Conservation (phyloP, 75 land plant species). For the Cryptomeria japonica region DNA sequence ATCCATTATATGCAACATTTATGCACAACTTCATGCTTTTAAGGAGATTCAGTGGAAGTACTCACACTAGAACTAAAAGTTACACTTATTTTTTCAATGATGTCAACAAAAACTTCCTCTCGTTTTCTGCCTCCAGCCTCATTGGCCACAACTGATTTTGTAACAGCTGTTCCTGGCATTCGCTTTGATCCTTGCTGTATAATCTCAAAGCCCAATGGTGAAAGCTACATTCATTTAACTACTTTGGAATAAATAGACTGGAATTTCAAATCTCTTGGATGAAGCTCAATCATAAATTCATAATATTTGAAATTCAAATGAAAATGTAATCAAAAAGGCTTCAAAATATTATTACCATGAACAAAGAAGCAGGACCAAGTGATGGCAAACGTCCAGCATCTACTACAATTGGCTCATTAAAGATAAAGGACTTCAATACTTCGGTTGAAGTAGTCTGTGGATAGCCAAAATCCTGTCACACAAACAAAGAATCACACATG, state of each 20-base stretch:
- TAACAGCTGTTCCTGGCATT: conserved; percentile 97
- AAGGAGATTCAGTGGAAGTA: conserved; percentile 11
- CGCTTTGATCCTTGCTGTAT: conserved; percentile 96
- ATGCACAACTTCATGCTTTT: background rate
- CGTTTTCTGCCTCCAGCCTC: conserved; percentile 90
- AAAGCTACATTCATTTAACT: conserved; percentile 13
- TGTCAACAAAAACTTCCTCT: conserved; percentile 97
- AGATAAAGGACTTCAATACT: conserved; percentile 82
- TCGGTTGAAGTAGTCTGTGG: conserved; percentile 98
- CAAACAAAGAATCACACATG: background rate
- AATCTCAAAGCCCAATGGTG: conserved; percentile 21
- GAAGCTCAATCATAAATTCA: background rate
- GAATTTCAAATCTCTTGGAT: background rate
- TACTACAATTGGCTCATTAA: conserved; percentile 92
- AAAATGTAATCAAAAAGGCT: background rate
- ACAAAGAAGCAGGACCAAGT: conserved; percentile 91
- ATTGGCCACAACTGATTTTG: conserved; percentile 95
- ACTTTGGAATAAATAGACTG: conserved; percentile 5
- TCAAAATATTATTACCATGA: conserved; percentile 63
- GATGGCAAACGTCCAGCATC: conserved; percentile 80
- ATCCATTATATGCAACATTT: background rate
- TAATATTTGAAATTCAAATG: background rate
- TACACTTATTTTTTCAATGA: conserved; percentile 95
- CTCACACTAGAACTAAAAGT: conserved; percentile 99
- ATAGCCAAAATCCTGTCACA: conserved; percentile 91